Evolutionary conservation across 108 stramenopile species (phyloP), one percentile per base, ranked within the genome.

Genomic region (Discostella pseudostelligera): DNA sequence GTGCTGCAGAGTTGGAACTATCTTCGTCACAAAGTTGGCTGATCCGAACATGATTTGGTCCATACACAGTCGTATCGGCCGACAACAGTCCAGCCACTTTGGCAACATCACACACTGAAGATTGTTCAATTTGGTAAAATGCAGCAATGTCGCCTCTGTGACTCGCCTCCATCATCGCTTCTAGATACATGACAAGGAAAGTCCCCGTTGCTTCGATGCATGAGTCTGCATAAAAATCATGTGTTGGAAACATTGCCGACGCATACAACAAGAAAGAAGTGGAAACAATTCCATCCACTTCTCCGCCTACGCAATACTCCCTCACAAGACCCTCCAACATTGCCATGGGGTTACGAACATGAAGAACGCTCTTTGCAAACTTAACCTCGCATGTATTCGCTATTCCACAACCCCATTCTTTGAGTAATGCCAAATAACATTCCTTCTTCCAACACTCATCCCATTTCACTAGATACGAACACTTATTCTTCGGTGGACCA

Each of bases 201-300:
- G 76, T 59, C 8, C 63, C 75, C 8, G 76, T 59, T 3, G 81
- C 74, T 46, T 82, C 84, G 25, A 80, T 80, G 39, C 84, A 84
- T 2, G 77, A 79, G 17, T 64, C 51, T 14, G 29, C 49, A 21
- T n/a, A 32, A 48, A 70, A 70, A 46, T 78, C 39, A 35, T 76
- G 59, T 42, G 49, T 42, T 2, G 74, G 55, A 61, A 84, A 82
- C 0, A 84, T 51, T 4, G 79, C 64, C 22, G 39, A 51, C 10
- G 74, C 59, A 59, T 64, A 71, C 50, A 39, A 53, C 39, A 72
- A 50, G 63, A 72, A 80, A 20, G 69, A 46, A 21, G 49, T 50
- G 13, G 67, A 50, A 10, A 82, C 79, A 8, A 62, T 46, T 19
- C 81, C 81, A 32, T 72, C 66, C 44, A 49, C 64, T 8, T 5